These are phyloP conservation scores for Podospora appendiculata DNA, from an alignment of 495 filamentous ascomycete genomes.

Conservation along the genomic window DNA sequence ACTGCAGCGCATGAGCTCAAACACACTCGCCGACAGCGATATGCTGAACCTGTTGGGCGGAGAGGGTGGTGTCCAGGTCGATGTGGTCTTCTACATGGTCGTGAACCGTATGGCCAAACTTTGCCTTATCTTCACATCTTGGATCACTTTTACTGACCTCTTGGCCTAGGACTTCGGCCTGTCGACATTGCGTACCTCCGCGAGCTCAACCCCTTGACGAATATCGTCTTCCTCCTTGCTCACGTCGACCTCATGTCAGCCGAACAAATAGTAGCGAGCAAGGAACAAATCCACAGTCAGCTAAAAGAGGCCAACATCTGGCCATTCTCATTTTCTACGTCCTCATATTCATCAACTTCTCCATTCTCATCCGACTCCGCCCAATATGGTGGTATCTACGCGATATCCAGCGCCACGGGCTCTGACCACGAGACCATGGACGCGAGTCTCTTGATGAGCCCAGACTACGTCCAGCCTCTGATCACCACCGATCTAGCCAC, in stretches of 20 bases:
- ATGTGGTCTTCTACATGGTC: slow-evolving; percentile 80
- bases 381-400: slow-evolving; percentile 49
- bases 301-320: slow-evolving; percentile 54
- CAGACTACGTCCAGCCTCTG: slow-evolving; percentile 85
- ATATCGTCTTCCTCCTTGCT: slow-evolving; percentile 77
- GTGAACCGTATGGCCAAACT: slow-evolving; percentile 22
- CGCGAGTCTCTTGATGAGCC: slow-evolving; percentile 87
- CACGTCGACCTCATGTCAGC: slow-evolving; percentile 63
- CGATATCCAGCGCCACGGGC: slow-evolving; percentile 70
- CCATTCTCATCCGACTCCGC: slow-evolving; percentile 12
- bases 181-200: slow-evolving; percentile 72
- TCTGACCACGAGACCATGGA: slow-evolving; percentile 88
- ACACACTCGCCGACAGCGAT: slow-evolving; percentile 61
- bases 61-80: slow-evolving; percentile 80
- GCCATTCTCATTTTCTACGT: slow-evolving; percentile 58
- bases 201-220: slow-evolving; percentile 68
- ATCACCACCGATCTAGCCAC: slow-evolving; percentile 64
- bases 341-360: no score
- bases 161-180: slow-evolving; percentile 54
- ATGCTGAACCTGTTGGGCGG: slow-evolving; percentile 75
- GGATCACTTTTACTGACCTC: slow-evolving; percentile 2
- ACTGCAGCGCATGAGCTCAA: slow-evolving; percentile 54
- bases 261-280: slow-evolving; percentile 53
- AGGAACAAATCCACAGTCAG: slow-evolving; percentile 52
- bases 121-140: not conserved